Conservation (phyloP, 1,284 basidiomycete species). For the Ustilago sp. region DNA sequence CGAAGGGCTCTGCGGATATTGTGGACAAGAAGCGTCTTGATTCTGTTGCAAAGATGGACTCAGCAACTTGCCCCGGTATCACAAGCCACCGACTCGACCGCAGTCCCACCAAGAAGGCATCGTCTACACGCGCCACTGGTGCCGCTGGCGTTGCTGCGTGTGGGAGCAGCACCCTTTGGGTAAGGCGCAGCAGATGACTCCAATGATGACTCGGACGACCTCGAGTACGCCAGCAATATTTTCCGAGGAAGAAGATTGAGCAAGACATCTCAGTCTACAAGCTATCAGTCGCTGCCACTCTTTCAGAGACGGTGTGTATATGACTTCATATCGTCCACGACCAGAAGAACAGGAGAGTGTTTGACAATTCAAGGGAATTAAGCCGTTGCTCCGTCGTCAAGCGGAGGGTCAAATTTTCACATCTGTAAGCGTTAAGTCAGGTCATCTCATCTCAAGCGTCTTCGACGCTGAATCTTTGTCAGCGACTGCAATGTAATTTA, state of each 20-base stretch:
- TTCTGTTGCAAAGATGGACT: slow-evolving; percentile 48
- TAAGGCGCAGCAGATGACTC: slow-evolving; percentile 31
- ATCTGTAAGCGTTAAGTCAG: too few relatives aligned
- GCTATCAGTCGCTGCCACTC: too few relatives aligned
- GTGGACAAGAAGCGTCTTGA: slow-evolving; percentile 18
- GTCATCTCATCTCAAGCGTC: too few relatives aligned
- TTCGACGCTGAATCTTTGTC: too few relatives aligned
- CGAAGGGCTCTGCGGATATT: not conserved
- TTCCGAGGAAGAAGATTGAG: slow-evolving; percentile 62
- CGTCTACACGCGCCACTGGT: not conserved
- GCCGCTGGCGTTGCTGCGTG: slow-evolving; percentile 15
- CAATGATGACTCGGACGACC: slow-evolving; percentile 55
- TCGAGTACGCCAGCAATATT: slow-evolving; percentile 62
- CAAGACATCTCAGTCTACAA: not conserved
- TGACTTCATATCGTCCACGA: too few relatives aligned
- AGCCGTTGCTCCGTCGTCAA: too few relatives aligned
- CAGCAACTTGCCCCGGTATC: slow-evolving; percentile 39
- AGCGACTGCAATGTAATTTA: too few relatives aligned
- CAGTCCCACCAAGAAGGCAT: slow-evolving; percentile 20
- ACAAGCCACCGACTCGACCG: slow-evolving; percentile 28
- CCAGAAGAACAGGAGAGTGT: too few relatives aligned
- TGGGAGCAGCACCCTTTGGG: slow-evolving; percentile 1
- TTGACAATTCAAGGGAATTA: too few relatives aligned
- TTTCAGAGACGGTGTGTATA: too few relatives aligned
- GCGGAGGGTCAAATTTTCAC: too few relatives aligned